A percentile compares a stretch with the other conserved stretches of the same genome.
Conservation (phyloP, 2,329 filamentous ascomycete species). For the Apiospora kogelbergensis region DNA sequence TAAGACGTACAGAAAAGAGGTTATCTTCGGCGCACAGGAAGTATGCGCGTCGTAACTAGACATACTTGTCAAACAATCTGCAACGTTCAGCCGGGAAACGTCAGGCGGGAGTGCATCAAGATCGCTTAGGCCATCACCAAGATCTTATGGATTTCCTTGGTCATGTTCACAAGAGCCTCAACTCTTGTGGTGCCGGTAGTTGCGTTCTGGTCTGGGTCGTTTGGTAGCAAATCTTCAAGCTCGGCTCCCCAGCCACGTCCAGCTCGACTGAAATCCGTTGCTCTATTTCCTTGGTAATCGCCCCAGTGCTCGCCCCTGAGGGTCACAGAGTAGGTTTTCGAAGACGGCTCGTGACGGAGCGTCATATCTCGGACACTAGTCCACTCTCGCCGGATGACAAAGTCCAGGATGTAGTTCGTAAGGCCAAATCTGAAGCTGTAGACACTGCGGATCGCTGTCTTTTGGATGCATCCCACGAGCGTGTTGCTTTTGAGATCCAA, state of each 20-base stretch:
- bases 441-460: constrained; percentile 31
- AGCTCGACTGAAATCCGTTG: constrained; percentile 4
- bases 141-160: constrained; percentile 14
- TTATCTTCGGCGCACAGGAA: constrained; percentile 21
- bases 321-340: constrained; percentile 27
- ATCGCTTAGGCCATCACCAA: constrained; percentile 22
- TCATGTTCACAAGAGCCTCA: constrained; percentile 11
- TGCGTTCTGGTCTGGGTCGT: constrained; percentile 25
- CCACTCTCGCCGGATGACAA: constrained; percentile 36
- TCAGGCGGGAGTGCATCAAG: constrained; percentile 18
- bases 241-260: constrained; percentile 26
- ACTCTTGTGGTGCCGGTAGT: constrained; percentile 6
- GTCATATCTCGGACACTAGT: constrained; percentile 20
- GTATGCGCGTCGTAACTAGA: not conserved
- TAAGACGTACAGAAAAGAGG: constrained; percentile 18
- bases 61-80: not conserved
- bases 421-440: constrained; percentile 33
- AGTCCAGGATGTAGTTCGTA: constrained; percentile 33
- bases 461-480: constrained; percentile 23
- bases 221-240: constrained; percentile 23
- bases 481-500: not conserved
- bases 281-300: constrained; percentile 16
- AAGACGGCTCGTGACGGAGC: constrained; percentile 14
- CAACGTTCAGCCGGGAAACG: not conserved
- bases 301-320: constrained; percentile 34